Evolutionary conservation across 805 yeast species (phyloP).

Genomic region (Metschnikowia shivogae): DNA sequence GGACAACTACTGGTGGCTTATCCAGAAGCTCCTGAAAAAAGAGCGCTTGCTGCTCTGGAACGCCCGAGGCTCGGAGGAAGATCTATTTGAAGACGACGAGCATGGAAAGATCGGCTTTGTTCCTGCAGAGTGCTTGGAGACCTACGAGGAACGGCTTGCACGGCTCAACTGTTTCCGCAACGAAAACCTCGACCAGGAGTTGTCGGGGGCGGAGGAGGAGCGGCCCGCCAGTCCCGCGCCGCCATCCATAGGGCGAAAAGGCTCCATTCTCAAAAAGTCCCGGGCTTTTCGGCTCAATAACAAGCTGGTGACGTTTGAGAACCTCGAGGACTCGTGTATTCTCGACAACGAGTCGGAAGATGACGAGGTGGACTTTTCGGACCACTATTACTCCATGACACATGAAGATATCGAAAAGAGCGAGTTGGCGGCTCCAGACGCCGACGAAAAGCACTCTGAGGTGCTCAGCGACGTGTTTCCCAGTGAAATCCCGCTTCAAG

Average conservation of each 20-base stretch:
- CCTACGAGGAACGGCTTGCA: conserved; percentile 87
- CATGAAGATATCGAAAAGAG: conserved; percentile 18
- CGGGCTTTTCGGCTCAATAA: conserved; percentile 12
- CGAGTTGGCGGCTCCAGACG: not conserved
- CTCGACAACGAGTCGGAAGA: conserved; percentile 15
- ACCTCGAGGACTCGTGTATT: conserved; percentile 25
- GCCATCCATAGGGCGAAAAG: conserved; percentile 7
- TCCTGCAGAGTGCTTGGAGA: conserved; percentile 93
- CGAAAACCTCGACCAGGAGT: conserved; percentile 56
- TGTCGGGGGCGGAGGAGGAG: conserved; percentile 19
- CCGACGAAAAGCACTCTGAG: conserved; percentile 33
- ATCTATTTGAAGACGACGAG: conserved; percentile 30
- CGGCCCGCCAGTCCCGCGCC: not conserved
- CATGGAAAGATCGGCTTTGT: conserved; percentile 86
- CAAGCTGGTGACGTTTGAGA: conserved; percentile 40
- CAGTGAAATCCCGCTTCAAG: conserved; percentile 30
- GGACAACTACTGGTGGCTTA: conserved; percentile 97
- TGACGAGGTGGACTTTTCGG: conserved; percentile 18
- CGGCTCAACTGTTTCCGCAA: conserved; percentile 89
- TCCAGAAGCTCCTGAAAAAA: conserved; percentile 40
- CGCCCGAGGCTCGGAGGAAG: conserved; percentile 14
- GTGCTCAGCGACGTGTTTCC: conserved; percentile 40
- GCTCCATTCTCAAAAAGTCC: conserved; percentile 15
- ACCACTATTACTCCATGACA: conserved; percentile 19
- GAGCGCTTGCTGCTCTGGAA: conserved; percentile 22